A percentile compares a stretch with the other conserved stretches of the same genome.
Evolutionary conservation across 75 land plant species (phyloP).

Genomic region (Selaginella moellendorffii): DNA sequence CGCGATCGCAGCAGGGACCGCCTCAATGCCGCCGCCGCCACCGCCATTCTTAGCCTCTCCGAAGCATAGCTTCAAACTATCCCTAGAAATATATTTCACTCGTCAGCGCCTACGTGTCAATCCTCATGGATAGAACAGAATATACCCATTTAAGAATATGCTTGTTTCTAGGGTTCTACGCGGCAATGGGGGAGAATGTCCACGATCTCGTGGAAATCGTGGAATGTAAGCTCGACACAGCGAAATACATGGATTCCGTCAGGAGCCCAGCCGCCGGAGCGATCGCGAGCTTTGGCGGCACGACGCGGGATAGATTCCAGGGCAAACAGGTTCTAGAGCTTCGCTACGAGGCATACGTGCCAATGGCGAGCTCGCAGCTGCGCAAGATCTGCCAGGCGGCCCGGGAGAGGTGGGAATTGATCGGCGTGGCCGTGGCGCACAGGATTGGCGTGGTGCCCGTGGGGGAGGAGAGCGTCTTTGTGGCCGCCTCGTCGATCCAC

Average conservation of each 20-base stretch:
- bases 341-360: slow-evolving; percentile 67
- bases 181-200: too few relatives aligned
- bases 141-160: too few relatives aligned
- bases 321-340: slow-evolving; percentile 52
- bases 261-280: slow-evolving; percentile 58
- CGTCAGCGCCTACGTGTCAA: too few relatives aligned
- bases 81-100: too few relatives aligned
- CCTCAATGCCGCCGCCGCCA: not conserved
- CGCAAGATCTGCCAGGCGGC: slow-evolving; percentile 40
- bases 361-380: slow-evolving; percentile 47
- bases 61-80: not conserved
- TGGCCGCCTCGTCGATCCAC: slow-evolving; percentile 76
- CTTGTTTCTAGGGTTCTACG: too few relatives aligned
- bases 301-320: slow-evolving; percentile 51
- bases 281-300: slow-evolving; percentile 79
- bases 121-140: too few relatives aligned
- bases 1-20: not conserved
- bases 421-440: slow-evolving; percentile 47
- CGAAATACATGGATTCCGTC: slow-evolving; percentile 42
- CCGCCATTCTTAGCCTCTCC: not conserved
- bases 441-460: slow-evolving; percentile 60
- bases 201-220: slow-evolving; percentile 17
- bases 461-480: slow-evolving; percentile 75
- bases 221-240: slow-evolving; percentile 29
- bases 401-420: slow-evolving; percentile 38